Percentiles rank a stretch among this genome's conserved stretches.
These are phyloP conservation scores for Saxophila tyrrhenica DNA, from an alignment of 495 filamentous ascomycete genomes.

Conservation along the genomic window DNA sequence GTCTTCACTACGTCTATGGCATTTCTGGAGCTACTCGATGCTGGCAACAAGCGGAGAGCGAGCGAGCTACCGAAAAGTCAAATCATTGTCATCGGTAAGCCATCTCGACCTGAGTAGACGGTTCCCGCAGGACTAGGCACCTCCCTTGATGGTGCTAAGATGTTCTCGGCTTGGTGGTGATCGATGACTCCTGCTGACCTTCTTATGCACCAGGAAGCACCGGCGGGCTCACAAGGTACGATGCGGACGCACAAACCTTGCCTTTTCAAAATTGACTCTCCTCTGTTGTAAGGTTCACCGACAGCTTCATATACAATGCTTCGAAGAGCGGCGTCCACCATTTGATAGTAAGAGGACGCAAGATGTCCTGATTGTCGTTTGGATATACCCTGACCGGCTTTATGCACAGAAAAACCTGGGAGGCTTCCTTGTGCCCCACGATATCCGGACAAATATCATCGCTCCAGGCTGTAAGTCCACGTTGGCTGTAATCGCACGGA, in stretches of 20 bases:
- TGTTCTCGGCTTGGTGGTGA: too few relatives aligned
- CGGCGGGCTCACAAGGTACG: too few relatives aligned
- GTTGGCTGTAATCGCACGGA: too few relatives aligned
- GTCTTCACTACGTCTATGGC: conserved; percentile 26
- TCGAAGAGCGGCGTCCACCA: background rate
- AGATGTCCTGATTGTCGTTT: background rate
- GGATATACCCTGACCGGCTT: conserved; percentile 23
- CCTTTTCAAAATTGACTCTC: too few relatives aligned
- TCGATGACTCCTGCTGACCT: too few relatives aligned
- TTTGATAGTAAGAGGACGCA: background rate
- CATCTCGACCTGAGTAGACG: too few relatives aligned
- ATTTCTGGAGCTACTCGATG: conserved; percentile 36
- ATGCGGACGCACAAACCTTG: too few relatives aligned
- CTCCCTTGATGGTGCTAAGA: too few relatives aligned
- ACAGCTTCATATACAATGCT: conserved; percentile 17
- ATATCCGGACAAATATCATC: conserved; percentile 23
- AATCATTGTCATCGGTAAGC: conserved; percentile 29
- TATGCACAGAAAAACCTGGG: conserved; percentile 29
- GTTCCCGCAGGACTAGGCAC: too few relatives aligned
- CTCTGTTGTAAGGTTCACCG: too few relatives aligned
- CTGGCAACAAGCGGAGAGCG: conserved; percentile 24
- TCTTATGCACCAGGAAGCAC: too few relatives aligned
- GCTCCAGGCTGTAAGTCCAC: conserved; percentile 18
- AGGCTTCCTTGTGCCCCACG: conserved; percentile 24
- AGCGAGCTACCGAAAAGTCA: conserved; percentile 20